Evolutionary conservation across 1,284 basidiomycete genomes (phyloP).

Genomic region (Exsudoporus floridanus): DNA sequence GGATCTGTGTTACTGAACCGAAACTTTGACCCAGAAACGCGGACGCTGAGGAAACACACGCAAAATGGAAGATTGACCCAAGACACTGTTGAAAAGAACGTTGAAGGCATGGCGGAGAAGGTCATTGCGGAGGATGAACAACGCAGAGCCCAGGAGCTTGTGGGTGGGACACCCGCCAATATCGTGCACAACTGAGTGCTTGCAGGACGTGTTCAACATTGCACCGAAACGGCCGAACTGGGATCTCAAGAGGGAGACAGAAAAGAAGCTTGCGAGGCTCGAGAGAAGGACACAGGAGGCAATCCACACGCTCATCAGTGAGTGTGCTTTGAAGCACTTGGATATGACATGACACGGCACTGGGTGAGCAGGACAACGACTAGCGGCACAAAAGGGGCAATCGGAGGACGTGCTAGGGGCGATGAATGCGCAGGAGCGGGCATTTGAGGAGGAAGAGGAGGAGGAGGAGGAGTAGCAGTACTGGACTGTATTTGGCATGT

Average conservation of each 20-base stretch:
- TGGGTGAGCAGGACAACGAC: constrained; percentile 58
- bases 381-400: constrained; percentile 73
- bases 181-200: constrained; percentile 10
- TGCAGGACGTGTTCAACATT: constrained; percentile 92
- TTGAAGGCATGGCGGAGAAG: constrained; percentile 79
- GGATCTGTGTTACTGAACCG: constrained; percentile 71
- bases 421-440: constrained; percentile 68
- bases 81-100: constrained; percentile 86
- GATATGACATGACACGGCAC: constrained; percentile 5
- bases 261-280: constrained; percentile 85
- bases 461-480: constrained; percentile 8
- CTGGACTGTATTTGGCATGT: neutral
- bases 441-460: constrained; percentile 47
- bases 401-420: constrained; percentile 75
- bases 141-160: constrained; percentile 83
- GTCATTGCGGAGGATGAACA: constrained; percentile 87
- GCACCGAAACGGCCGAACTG: constrained; percentile 96
- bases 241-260: constrained; percentile 95
- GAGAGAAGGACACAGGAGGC: constrained; percentile 90
- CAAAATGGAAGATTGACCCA: constrained; percentile 56
- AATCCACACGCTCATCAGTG: constrained; percentile 90
- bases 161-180: constrained; percentile 41
- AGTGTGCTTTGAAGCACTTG: constrained; percentile 36
- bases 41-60: constrained; percentile 68
- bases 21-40: constrained; percentile 84